phyloP scores from a whole-genome alignment of 768 basidiomycete genomes.

The Filobasidium wieringae region DNA sequence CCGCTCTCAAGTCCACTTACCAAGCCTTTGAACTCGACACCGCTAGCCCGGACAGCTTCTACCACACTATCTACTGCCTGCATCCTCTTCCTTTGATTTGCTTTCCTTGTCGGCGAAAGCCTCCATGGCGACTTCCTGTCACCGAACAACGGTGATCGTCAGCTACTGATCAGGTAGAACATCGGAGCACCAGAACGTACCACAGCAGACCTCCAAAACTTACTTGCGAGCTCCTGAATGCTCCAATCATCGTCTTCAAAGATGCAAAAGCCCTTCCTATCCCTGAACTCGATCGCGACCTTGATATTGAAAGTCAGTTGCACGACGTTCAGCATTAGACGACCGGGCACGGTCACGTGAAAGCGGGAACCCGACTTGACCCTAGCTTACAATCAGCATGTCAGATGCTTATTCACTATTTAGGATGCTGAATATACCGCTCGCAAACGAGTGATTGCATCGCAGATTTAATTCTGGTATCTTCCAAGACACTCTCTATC shows the following conservation, averaged over 20 bases:
- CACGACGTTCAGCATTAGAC: no score
- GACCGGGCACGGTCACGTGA: no score
- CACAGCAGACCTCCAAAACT: conserved; percentile 68
- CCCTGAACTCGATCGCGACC: background rate
- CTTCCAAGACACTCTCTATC: no score
- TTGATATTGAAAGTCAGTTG: no score
- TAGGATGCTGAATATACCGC: no score
- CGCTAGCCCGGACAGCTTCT: conserved; percentile 68
- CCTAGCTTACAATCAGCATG: no score
- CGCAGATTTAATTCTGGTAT: no score
- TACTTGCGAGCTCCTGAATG: conserved; percentile 49
- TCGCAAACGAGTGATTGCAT: no score
- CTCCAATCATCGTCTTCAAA: conserved; percentile 79
- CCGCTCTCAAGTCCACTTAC: no score
- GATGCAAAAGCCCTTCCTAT: conserved; percentile 63
- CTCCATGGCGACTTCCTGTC: conserved; percentile 93
- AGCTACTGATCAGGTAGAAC: background rate
- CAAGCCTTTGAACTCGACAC: conserved; percentile 62
- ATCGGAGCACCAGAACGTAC: conserved; percentile 41
- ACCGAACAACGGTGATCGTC: conserved; percentile 4
- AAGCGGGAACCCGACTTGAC: no score
- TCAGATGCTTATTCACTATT: no score
- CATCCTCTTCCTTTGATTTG: conserved; percentile 74
- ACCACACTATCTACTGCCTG: conserved; percentile 91
- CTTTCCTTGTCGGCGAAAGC: conserved; percentile 79